These are phyloP conservation scores for Phycomyces blakesleeanus DNA, from an alignment of 192 early-diverging fungal species.

Conservation along the genomic window DNA sequence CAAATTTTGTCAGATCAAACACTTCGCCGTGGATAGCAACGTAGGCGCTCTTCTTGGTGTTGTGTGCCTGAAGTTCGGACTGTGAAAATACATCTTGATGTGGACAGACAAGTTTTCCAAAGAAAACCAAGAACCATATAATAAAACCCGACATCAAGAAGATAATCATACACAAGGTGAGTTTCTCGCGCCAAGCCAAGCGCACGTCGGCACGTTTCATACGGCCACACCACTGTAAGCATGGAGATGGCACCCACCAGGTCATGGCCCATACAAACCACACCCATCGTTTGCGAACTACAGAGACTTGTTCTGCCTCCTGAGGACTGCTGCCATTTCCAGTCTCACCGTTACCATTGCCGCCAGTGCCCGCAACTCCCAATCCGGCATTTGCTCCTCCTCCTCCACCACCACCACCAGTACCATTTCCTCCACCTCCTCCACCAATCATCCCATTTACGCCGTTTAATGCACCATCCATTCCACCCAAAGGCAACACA, in stretches of 20 bases:
- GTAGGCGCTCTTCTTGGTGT: constrained; percentile 50
- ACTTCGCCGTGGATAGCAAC: constrained; percentile 79
- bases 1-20: constrained; percentile 71
- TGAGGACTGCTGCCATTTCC: constrained; percentile 33
- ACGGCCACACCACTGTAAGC: constrained; percentile 67
- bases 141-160: constrained; percentile 75
- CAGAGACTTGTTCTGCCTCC: constrained; percentile 39
- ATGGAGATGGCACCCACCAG: constrained; percentile 77
- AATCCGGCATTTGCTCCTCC: constrained; percentile 12
- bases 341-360: constrained; percentile 6
- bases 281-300: constrained; percentile 77
- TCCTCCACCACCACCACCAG: constrained; percentile 17
- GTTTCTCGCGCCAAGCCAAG: constrained; percentile 97
- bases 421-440: constrained; percentile 22
- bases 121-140: constrained; percentile 82
- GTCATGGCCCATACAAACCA: constrained; percentile 72
- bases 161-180: constrained; percentile 88
- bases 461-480: too few relatives aligned
- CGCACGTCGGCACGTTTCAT: constrained; percentile 77
- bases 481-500: too few relatives aligned
- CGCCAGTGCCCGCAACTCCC: constrained; percentile 2
- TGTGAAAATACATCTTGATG: constrained; percentile 68
- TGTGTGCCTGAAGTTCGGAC: constrained; percentile 47
- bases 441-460: not conserved
- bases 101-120: constrained; percentile 73